Conservation (phyloP, 257 asterid genomes). For the Ballota nigra region DNA sequence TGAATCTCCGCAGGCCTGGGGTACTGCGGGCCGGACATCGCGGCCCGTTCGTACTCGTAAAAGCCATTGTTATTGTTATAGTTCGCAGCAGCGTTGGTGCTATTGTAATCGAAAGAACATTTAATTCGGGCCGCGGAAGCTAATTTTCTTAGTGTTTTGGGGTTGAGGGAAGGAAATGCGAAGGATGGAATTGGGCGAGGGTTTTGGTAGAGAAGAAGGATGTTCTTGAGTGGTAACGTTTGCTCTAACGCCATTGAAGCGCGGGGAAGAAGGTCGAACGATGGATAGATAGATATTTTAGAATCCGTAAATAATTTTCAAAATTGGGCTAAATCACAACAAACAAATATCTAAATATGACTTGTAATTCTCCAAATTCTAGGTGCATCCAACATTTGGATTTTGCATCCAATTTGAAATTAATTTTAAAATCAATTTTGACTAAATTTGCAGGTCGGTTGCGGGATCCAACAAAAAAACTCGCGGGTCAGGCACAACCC, state of each 20-base stretch:
- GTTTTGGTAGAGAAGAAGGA: slow-evolving; percentile 26
- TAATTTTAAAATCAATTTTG: too few relatives aligned
- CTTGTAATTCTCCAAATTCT: background rate
- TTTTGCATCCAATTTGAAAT: too few relatives aligned
- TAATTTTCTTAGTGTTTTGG: slow-evolving; percentile 12
- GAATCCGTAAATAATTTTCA: background rate
- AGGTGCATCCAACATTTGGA: too few relatives aligned
- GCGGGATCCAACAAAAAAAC: too few relatives aligned
- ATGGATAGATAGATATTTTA: background rate
- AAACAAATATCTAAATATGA: background rate
- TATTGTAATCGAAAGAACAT: slow-evolving; percentile 32
- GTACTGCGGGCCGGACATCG: slow-evolving; percentile 29
- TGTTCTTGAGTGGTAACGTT: slow-evolving; percentile 14
- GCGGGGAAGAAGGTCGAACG: background rate
- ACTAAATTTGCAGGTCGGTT: too few relatives aligned
- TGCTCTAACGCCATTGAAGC: slow-evolving; percentile 38
- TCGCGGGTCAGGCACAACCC: too few relatives aligned
- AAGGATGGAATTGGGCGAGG: slow-evolving; percentile 15
- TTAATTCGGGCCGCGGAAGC: slow-evolving; percentile 23
- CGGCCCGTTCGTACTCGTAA: slow-evolving; percentile 50
- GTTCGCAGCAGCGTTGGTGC: slow-evolving; percentile 18
- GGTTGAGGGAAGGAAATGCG: slow-evolving; percentile 19
- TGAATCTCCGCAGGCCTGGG: slow-evolving; percentile 51
- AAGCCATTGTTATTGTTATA: slow-evolving; percentile 21
- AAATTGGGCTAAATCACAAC: background rate